A percentile compares a stretch with the other conserved stretches of the same genome.
phyloP scores from a whole-genome alignment of 2,329 filamentous ascomycete genomes.

The Ophiostoma populinum region DNA sequence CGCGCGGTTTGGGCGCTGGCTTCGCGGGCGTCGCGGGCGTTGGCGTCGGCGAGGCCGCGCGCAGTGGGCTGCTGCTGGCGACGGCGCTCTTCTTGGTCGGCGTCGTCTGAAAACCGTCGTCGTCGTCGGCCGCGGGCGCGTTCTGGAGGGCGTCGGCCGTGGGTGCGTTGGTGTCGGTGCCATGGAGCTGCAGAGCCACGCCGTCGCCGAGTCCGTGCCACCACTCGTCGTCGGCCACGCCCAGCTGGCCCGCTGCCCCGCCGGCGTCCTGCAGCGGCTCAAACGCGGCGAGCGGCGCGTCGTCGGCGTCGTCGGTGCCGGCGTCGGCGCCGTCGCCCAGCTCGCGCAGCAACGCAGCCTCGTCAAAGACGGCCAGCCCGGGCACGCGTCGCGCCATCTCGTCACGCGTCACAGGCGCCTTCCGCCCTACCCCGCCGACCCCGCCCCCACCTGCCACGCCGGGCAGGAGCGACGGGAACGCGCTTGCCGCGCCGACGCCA shows the following conservation, averaged over 20 bases:
- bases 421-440: slow-evolving; percentile 12
- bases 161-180: slow-evolving; percentile 4
- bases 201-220: slow-evolving; percentile 26
- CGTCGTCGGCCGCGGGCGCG: not conserved
- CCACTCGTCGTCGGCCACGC: slow-evolving; percentile 26
- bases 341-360: slow-evolving; percentile 21
- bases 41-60: slow-evolving; percentile 4
- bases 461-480: slow-evolving; percentile 28
- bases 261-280: slow-evolving; percentile 17
- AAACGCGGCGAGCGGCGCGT: not conserved
- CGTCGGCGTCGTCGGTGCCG: not conserved
- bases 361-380: slow-evolving; percentile 32
- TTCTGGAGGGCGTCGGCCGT: not conserved
- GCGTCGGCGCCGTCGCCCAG: slow-evolving; percentile 25
- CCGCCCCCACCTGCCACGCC: slow-evolving; percentile 12
- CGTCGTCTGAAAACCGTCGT: slow-evolving; percentile 1
- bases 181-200: slow-evolving; percentile 13
- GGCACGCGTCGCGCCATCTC: slow-evolving; percentile 30
- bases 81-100: not conserved
- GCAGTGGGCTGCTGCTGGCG: not conserved
- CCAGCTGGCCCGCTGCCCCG: slow-evolving; percentile 9
- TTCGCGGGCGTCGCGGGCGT: not conserved
- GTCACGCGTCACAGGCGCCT: slow-evolving; percentile 27
- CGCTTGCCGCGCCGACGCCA: slow-evolving; percentile 32
- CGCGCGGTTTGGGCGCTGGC: not conserved